phyloP scores from a whole-genome alignment of 192 early-diverging fungal species.

The Backusella luteola region DNA sequence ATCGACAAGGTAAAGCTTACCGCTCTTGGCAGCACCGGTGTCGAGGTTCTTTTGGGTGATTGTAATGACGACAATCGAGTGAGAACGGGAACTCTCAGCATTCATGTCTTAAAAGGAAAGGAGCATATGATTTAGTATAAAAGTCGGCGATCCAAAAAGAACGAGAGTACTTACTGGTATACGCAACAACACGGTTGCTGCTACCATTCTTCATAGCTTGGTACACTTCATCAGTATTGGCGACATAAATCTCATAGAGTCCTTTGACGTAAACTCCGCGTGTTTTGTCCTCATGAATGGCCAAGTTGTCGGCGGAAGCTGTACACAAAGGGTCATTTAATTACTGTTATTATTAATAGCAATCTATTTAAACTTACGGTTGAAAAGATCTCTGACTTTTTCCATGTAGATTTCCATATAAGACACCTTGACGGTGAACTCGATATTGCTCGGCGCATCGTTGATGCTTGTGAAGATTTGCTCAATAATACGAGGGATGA shows the following conservation, averaged over 20 bases:
- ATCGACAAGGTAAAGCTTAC: constrained; percentile 95
- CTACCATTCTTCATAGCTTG: constrained; percentile 96
- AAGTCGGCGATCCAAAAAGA: neutral
- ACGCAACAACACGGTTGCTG: constrained; percentile 83
- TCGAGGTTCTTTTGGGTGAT: constrained; percentile 92
- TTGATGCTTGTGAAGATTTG: constrained; percentile 92
- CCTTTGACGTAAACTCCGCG: constrained; percentile 99
- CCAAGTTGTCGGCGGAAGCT: constrained; percentile 86
- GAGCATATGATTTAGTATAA: neutral
- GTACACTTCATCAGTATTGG: constrained; percentile 92
- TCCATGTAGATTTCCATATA: constrained; percentile 99
- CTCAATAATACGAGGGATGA: constrained; percentile 97
- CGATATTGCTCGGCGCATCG: constrained; percentile 87
- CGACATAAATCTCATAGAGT: constrained; percentile 96
- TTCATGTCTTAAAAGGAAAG: constrained; percentile 81
- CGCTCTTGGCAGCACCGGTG: constrained; percentile 86
- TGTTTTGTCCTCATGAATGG: constrained; percentile 96
- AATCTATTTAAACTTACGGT: constrained; percentile 55
- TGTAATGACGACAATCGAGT: constrained; percentile 97
- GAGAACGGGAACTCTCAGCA: constrained; percentile 94
- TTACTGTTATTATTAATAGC: neutral
- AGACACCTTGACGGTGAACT: constrained; percentile 98
- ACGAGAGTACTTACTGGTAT: constrained; percentile 67
- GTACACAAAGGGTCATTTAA: too few relatives aligned
- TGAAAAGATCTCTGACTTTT: constrained; percentile 93